A percentile compares a stretch with the other conserved stretches of the same genome.
phyloP scores from a whole-genome alignment of 345 rosid species.

The Salix viminalis region DNA sequence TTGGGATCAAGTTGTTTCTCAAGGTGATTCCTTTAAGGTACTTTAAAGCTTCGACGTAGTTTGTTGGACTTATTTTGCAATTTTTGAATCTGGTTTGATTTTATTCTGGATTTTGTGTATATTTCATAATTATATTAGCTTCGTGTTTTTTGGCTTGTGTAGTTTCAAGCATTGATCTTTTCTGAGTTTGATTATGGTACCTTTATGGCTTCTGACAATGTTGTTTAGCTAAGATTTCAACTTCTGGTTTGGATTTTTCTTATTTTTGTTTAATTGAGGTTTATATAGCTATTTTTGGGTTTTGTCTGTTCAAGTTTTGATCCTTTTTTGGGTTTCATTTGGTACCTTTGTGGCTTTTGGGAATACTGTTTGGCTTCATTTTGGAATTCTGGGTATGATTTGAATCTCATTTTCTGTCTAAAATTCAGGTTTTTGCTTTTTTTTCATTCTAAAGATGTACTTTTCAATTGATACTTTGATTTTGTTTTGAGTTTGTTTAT shows the following conservation, averaged over 20 bases:
- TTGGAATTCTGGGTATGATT: conserved; percentile 7
- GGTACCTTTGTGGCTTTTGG: neutral
- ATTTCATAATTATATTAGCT: conserved; percentile 2
- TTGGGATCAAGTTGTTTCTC: conserved; percentile 78
- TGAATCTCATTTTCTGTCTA: neutral
- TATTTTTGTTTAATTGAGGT: conserved; percentile 4
- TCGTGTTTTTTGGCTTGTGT: neutral
- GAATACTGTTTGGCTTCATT: neutral
- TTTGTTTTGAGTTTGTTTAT: neutral
- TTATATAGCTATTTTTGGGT: neutral
- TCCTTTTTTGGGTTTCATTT: neutral
- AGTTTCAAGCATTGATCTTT: neutral
- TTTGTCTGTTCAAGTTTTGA: neutral
- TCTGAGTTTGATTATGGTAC: neutral
- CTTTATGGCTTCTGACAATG: neutral
- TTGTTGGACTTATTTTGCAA: neutral
- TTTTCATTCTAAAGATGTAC: neutral
- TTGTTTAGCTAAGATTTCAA: neutral
- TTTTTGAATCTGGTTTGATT: conserved; percentile 3
- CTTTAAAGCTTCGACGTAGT: neutral
- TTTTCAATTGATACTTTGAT: neutral
- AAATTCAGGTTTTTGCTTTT: neutral
- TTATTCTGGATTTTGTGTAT: neutral
- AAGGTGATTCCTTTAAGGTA: conserved; percentile 73
- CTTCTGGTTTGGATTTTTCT: conserved; percentile 6